These are phyloP conservation scores for Keithomyces neogunnii DNA, from an alignment of 2,329 filamentous ascomycete genomes.

Conservation along the genomic window DNA sequence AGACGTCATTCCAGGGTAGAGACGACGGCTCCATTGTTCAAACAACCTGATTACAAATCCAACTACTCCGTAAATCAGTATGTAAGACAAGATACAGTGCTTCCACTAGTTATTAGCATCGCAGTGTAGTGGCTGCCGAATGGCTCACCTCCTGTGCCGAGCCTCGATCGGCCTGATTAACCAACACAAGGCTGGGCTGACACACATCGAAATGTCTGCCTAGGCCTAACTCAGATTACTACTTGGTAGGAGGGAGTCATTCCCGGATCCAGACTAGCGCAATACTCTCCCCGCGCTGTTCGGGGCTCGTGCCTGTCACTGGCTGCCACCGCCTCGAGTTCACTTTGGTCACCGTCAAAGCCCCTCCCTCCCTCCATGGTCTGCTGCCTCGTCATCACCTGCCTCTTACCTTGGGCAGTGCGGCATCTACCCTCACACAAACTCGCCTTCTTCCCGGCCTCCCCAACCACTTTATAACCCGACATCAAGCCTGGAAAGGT, in stretches of 20 bases:
- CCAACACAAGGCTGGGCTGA: no score
- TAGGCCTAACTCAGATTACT: no score
- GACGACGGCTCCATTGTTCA: no score
- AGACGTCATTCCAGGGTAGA: no score
- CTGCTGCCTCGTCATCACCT: slow-evolving; percentile 17
- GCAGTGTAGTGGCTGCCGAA: no score
- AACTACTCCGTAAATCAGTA: no score
- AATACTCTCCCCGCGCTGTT: neutral
- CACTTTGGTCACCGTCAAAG: slow-evolving; percentile 7
- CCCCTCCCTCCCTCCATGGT: slow-evolving; percentile 8
- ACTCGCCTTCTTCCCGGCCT: slow-evolving; percentile 2
- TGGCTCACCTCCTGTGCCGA: no score
- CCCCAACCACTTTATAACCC: neutral
- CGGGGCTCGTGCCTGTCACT: slow-evolving; percentile 10
- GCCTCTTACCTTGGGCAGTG: slow-evolving; percentile 7
- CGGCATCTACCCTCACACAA: slow-evolving; percentile 8
- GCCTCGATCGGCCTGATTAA: no score
- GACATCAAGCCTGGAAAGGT: neutral
- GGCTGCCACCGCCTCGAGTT: slow-evolving; percentile 9
- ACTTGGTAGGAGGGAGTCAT: neutral
- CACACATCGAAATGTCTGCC: no score
- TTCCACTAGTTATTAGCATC: no score
- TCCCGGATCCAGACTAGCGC: neutral
- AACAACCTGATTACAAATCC: no score
- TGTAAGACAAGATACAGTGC: no score